Percentiles rank a stretch among this genome's conserved stretches.
Conservation (phyloP, 1,139 yeast species). For the Nadsonia starkeyi-henricii region DNA sequence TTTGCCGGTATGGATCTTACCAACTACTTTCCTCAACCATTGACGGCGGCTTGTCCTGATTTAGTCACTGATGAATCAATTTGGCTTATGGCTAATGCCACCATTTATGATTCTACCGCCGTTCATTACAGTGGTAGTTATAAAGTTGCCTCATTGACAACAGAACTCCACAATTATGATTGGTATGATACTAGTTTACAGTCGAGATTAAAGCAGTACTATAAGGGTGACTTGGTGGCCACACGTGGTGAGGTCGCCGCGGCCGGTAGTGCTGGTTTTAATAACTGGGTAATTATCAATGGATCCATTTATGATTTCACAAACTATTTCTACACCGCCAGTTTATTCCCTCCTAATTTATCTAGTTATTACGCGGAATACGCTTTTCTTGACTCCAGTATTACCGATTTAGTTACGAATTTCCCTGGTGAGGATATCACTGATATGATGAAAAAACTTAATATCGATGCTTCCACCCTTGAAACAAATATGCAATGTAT, state of each 20-base stretch:
- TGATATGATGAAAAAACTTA: slow-evolving; percentile 11
- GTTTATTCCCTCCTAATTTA: slow-evolving; percentile 10
- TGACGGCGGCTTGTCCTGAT: slow-evolving; percentile 22
- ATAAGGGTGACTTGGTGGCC: slow-evolving; percentile 25
- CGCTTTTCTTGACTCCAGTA: slow-evolving; percentile 19
- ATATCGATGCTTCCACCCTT: slow-evolving; percentile 11
- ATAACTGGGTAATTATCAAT: slow-evolving; percentile 20
- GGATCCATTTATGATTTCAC: slow-evolving; percentile 23
- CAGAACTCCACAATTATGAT: slow-evolving; percentile 18
- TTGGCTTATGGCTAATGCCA: slow-evolving; percentile 17
- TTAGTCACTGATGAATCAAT: slow-evolving; percentile 20
- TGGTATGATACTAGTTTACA: slow-evolving; percentile 22
- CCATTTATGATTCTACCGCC: slow-evolving; percentile 19
- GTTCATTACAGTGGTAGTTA: slow-evolving; percentile 21
- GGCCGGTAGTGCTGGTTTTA: slow-evolving; percentile 9
- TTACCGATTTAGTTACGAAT: slow-evolving; percentile 16
- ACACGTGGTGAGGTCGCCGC: slow-evolving; percentile 15
- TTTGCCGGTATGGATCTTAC: slow-evolving; percentile 24
- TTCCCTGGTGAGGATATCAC: slow-evolving; percentile 21
- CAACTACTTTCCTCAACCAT: slow-evolving; percentile 25
- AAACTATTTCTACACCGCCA: slow-evolving; percentile 21
- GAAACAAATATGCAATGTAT: slow-evolving; percentile 18
- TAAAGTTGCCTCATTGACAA: slow-evolving; percentile 12
- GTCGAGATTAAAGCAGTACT: slow-evolving; percentile 20
- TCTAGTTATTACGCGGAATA: slow-evolving; percentile 16